A percentile compares a stretch with the other conserved stretches of the same genome.
phyloP scores from a whole-genome alignment of 768 basidiomycete genomes.

The Scleroderma bovista region DNA sequence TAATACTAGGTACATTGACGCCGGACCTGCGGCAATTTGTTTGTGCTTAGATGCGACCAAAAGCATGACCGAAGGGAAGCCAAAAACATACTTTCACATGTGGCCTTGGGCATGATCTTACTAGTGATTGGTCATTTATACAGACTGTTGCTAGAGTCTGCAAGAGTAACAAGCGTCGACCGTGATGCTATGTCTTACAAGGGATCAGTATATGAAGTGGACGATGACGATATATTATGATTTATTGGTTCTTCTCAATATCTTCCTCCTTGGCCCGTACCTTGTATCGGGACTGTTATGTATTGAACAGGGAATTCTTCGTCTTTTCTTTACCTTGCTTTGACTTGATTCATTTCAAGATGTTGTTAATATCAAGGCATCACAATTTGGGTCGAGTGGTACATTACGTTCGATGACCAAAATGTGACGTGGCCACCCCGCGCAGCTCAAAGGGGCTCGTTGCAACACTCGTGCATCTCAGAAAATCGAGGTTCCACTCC shows the following conservation, averaged over 20 bases:
- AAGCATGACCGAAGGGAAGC: neutral
- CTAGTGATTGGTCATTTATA: neutral
- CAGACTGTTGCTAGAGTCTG: conserved; percentile 52
- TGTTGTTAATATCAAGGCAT: too few species aligned
- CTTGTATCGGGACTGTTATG: too few species aligned
- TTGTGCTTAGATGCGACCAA: neutral
- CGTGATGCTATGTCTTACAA: conserved; percentile 38
- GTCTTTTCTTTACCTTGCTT: too few species aligned
- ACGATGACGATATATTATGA: neutral
- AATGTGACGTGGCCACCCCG: neutral
- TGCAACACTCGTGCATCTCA: conserved; percentile 8
- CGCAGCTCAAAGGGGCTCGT: conserved; percentile 10
- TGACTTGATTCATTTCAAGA: too few species aligned
- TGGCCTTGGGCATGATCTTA: too few species aligned
- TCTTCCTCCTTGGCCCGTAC: too few species aligned
- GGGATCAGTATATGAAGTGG: neutral
- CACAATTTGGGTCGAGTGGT: too few species aligned
- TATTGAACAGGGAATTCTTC: too few species aligned
- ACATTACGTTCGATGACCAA: too few species aligned
- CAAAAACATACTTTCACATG: too few species aligned
- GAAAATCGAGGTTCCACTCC: conserved; percentile 22
- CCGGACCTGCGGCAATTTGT: conserved; percentile 44
- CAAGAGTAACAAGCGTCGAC: conserved; percentile 44
- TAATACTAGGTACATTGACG: conserved; percentile 81
- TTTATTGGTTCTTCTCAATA: neutral